Percentiles rank a stretch among this genome's conserved stretches.
Conservation (phyloP, 148 eudicot genomes). For the Diospyros lotus region DNA sequence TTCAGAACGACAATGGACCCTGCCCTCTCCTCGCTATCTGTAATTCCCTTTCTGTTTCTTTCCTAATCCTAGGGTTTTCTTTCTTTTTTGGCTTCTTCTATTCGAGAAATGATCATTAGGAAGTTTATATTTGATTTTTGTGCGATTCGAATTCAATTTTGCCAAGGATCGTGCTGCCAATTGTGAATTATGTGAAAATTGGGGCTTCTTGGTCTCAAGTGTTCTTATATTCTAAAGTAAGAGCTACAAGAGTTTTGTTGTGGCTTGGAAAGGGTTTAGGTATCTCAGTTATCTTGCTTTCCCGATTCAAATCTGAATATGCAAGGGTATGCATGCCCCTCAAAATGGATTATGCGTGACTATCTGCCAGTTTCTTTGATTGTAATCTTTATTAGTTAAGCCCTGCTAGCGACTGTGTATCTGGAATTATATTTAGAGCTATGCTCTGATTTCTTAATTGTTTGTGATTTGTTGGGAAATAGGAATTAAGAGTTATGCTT, state of each 20-base stretch:
- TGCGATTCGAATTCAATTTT: background rate
- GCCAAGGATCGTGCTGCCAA: background rate
- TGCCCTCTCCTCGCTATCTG: slow-evolving; percentile 96
- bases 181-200: background rate
- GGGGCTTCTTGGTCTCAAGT: background rate
- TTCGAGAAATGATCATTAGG: background rate
- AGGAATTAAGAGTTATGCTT: background rate
- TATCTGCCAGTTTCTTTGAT: too few species aligned
- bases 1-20: slow-evolving; percentile 97
- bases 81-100: background rate
- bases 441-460: too few species aligned
- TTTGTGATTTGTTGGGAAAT: background rate
- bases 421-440: too few species aligned
- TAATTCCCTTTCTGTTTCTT: slow-evolving; percentile 24
- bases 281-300: too few species aligned
- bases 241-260: too few species aligned
- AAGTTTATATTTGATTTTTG: background rate
- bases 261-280: too few species aligned
- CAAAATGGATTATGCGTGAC: too few species aligned
- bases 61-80: slow-evolving; percentile 32
- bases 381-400: too few species aligned
- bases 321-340: too few species aligned
- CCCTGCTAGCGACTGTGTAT: too few species aligned
- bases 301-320: too few species aligned
- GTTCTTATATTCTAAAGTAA: too few species aligned